Percentiles rank a stretch among this genome's conserved stretches.
Evolutionary conservation across 306 rosid genomes (phyloP).

Genomic region (Gynostemma pentaphyllum): DNA sequence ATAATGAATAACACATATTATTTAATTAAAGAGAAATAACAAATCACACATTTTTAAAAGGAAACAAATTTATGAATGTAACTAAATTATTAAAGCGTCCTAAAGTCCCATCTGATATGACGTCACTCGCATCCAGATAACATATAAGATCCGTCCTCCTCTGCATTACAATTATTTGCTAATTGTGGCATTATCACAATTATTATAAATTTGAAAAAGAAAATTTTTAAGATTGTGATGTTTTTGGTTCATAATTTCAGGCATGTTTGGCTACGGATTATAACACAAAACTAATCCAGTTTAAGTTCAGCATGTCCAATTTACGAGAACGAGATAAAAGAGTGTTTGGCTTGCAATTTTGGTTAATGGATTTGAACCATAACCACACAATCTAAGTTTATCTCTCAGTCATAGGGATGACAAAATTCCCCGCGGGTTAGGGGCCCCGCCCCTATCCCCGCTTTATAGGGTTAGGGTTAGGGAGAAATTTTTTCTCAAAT

Average conservation of each 20-base stretch:
- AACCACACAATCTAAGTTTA: too few species aligned
- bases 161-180: neutral
- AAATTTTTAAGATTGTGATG: too few species aligned
- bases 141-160: neutral
- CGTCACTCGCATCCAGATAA: neutral
- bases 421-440: too few species aligned
- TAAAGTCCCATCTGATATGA: constrained; percentile 3
- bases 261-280: constrained; percentile 7
- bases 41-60: neutral
- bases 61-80: neutral
- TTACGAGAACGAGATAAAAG: neutral
- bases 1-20: neutral
- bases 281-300: neutral
- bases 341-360: too few species aligned
- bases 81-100: neutral
- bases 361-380: too few species aligned
- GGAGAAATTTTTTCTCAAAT: too few species aligned
- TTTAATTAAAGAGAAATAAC: neutral
- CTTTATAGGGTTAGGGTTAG: too few species aligned
- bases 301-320: neutral
- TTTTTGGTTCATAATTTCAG: neutral
- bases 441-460: too few species aligned
- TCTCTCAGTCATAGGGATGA: too few species aligned
- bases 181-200: neutral
- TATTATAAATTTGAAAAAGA: too few species aligned